phyloP scores from a whole-genome alignment of 495 filamentous ascomycete species.

The Aspergillus homomorphus region DNA sequence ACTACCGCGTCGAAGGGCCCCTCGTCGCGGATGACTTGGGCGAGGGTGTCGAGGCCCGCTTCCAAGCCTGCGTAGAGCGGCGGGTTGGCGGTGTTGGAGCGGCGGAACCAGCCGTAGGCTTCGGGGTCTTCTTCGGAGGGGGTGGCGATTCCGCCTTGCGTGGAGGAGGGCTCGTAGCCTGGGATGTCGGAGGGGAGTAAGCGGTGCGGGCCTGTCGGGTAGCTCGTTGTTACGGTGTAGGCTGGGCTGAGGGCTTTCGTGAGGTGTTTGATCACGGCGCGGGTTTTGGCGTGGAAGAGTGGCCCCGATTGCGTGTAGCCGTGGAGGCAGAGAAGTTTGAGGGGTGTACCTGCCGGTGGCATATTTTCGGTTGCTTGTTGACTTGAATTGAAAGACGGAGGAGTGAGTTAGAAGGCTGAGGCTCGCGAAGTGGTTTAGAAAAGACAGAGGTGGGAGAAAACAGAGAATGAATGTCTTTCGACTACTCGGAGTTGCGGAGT shows the following conservation, averaged over 20 bases:
- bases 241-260: conserved; percentile 62
- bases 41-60: conserved; percentile 58
- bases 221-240: conserved; percentile 49
- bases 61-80: conserved; percentile 65
- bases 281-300: conserved; percentile 85
- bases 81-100: conserved; percentile 44
- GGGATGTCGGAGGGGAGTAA: conserved; percentile 69
- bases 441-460: no score
- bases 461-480: no score
- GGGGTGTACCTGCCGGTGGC: conserved; percentile 27
- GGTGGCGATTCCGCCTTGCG: conserved; percentile 9
- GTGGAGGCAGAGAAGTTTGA: conserved; percentile 57
- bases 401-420: background rate
- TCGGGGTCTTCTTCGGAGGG: conserved; percentile 49
- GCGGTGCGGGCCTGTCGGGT: conserved; percentile 53
- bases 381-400: background rate
- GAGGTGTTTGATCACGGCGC: conserved; percentile 78
- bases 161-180: conserved; percentile 46
- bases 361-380: conserved; percentile 8
- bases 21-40: conserved; percentile 53
- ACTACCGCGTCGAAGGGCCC: conserved; percentile 68
- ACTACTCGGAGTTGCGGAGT: background rate
- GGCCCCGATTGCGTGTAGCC: conserved; percentile 89
- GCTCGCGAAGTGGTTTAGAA: no score
- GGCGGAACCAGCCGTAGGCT: conserved; percentile 80